These are phyloP conservation scores for Boletellus deceptivus DNA, from an alignment of 1,284 basidiomycete genomes.

Conservation along the genomic window DNA sequence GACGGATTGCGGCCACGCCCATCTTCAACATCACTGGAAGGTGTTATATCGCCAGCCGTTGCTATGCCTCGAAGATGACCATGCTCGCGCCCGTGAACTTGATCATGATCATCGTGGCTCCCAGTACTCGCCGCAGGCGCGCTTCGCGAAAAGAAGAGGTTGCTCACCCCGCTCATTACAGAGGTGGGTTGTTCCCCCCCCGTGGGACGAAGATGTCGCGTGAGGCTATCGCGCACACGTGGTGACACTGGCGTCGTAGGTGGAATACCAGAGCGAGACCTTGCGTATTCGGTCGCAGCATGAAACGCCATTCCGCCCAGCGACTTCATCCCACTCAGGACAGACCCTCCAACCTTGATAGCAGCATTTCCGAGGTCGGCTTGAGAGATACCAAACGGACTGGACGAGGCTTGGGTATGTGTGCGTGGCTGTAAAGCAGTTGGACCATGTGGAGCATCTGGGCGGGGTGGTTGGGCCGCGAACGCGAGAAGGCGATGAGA, in stretches of 20 bases:
- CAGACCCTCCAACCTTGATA: slow-evolving; percentile 56
- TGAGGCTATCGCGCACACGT: slow-evolving; percentile 1
- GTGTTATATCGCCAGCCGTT: slow-evolving; percentile 10
- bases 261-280: slow-evolving; percentile 17
- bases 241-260: slow-evolving; percentile 10
- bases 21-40: slow-evolving; percentile 14
- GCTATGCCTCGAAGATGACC: slow-evolving; percentile 11
- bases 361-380: slow-evolving; percentile 55
- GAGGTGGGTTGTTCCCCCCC: slow-evolving; percentile 15
- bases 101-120: slow-evolving; percentile 12
- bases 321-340: slow-evolving; percentile 62
- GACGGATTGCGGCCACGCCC: slow-evolving; percentile 5
- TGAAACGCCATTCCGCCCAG: slow-evolving; percentile 62
- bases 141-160: slow-evolving; percentile 57
- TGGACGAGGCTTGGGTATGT: slow-evolving; percentile 22
- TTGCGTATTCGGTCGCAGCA: slow-evolving; percentile 42
- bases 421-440: slow-evolving; percentile 23
- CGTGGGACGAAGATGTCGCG: slow-evolving; percentile 12
- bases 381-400: slow-evolving; percentile 35
- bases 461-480: slow-evolving; percentile 43
- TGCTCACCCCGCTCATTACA: slow-evolving; percentile 22
- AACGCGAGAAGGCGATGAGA: slow-evolving; percentile 65
- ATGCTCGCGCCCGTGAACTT: slow-evolving; percentile 4
- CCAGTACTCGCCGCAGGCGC: slow-evolving; percentile 48
- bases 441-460: slow-evolving; percentile 23